Conservation (phyloP, 148 eudicot species). For the Rhododendron vialii region DNA sequence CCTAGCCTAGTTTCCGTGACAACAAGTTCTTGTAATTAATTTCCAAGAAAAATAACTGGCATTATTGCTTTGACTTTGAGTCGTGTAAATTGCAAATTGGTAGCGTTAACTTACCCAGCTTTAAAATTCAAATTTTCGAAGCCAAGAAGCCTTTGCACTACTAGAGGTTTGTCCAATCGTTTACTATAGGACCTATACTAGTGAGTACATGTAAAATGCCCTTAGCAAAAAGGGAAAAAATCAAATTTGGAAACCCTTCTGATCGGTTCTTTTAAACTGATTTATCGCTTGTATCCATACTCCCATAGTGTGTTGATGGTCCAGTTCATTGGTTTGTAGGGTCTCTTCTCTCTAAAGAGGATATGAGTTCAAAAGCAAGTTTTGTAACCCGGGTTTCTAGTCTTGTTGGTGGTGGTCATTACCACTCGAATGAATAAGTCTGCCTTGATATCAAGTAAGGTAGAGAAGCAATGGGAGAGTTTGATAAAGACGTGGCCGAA, state of each 20-base stretch:
- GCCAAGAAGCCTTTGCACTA: neutral
- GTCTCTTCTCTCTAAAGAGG: slow-evolving; percentile 5
- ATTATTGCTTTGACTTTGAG: neutral
- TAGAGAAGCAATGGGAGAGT: slow-evolving; percentile 26
- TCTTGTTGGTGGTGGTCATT: neutral
- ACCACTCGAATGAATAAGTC: neutral
- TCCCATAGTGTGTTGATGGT: neutral
- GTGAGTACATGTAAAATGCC: neutral
- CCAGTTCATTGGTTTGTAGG: neutral
- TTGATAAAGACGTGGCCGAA: slow-evolving; percentile 12
- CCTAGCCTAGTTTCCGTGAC: neutral
- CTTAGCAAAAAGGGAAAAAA: neutral
- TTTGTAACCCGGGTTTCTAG: neutral
- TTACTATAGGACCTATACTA: neutral
- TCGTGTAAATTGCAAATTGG: neutral
- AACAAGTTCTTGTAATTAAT: neutral
- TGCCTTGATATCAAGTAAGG: neutral
- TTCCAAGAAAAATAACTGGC: neutral
- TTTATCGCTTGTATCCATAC: neutral
- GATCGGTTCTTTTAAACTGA: neutral
- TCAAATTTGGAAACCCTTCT: neutral
- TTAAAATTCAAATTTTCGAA: neutral
- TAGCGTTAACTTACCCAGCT: neutral
- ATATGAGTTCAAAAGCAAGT: slow-evolving; percentile 9
- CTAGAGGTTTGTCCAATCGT: neutral